Percentiles rank a stretch among this genome's conserved stretches.
Conservation (phyloP, 768 basidiomycete species). For the Amylocystis lapponica region DNA sequence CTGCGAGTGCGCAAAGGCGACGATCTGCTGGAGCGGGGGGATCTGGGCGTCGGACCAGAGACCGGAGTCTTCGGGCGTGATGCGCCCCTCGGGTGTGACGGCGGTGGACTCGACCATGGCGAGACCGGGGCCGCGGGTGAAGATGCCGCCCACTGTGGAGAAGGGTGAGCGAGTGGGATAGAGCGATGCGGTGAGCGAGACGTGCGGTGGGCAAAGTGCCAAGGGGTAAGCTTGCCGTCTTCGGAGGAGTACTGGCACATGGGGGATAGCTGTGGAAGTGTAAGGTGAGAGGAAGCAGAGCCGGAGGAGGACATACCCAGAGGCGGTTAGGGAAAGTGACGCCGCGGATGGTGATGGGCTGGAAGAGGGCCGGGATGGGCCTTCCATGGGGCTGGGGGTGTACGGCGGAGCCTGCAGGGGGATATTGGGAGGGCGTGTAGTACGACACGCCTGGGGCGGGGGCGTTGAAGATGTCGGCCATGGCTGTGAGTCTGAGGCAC, state of each 20-base stretch:
- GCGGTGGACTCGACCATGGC: constrained; percentile 64
- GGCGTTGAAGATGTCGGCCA: constrained; percentile 25
- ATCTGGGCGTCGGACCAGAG: constrained; percentile 60
- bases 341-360: constrained; percentile 41
- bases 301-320: constrained; percentile 11
- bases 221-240: constrained; percentile 45
- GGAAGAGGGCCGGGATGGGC: constrained; percentile 40
- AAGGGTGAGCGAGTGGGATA: background rate
- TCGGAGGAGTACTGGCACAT: constrained; percentile 57
- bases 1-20: constrained; percentile 66
- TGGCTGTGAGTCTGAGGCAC: no score
- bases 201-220: constrained; percentile 49
- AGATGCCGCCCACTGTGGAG: constrained; percentile 42
- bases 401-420: constrained; percentile 37
- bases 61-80: constrained; percentile 54
- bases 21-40: constrained; percentile 42
- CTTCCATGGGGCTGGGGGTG: constrained; percentile 24
- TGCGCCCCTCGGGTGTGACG: constrained; percentile 53
- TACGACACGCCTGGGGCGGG: constrained; percentile 38
- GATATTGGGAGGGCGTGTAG: constrained; percentile 43
- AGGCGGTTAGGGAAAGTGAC: constrained; percentile 26
- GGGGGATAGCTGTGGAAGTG: constrained; percentile 38
- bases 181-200: background rate
- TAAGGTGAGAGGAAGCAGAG: background rate
- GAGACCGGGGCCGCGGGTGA: constrained; percentile 49